A percentile compares a stretch with the other conserved stretches of the same genome.
These are phyloP conservation scores for Backusella sp. DNA, from an alignment of 192 early-diverging fungal species.

Conservation along the genomic window DNA sequence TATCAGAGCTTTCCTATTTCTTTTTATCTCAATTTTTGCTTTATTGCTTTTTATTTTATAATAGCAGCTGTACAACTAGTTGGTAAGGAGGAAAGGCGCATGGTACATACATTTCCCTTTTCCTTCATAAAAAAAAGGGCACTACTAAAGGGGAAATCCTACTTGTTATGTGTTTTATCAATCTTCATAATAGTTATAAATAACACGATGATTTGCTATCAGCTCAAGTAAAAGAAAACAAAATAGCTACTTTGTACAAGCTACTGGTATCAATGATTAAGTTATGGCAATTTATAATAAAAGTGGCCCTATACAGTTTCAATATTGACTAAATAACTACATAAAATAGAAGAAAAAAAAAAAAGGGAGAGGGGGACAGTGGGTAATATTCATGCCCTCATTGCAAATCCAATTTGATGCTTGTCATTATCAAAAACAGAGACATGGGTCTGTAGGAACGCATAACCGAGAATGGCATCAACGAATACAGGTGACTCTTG, in stretches of 20 bases:
- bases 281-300: neutral
- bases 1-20: too few species aligned
- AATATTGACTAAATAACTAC: neutral
- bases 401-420: conserved; percentile 23
- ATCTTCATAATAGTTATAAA: neutral
- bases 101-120: neutral
- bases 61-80: neutral
- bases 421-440: conserved; percentile 32
- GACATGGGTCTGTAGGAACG: conserved; percentile 28
- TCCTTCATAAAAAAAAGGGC: neutral
- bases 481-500: conserved; percentile 18
- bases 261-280: too few species aligned
- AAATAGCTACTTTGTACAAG: too few species aligned
- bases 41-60: too few species aligned
- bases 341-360: neutral
- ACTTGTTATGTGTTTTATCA: too few species aligned
- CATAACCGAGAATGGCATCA: conserved; percentile 33
- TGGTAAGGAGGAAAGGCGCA: neutral
- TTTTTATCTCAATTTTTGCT: too few species aligned
- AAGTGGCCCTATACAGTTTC: neutral
- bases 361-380: neutral
- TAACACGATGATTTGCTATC: too few species aligned
- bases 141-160: neutral
- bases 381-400: neutral
- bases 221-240: too few species aligned